A percentile compares a stretch with the other conserved stretches of the same genome.
Conservation (phyloP, 805 yeast genomes). For the Suhomyces kilbournensis region DNA sequence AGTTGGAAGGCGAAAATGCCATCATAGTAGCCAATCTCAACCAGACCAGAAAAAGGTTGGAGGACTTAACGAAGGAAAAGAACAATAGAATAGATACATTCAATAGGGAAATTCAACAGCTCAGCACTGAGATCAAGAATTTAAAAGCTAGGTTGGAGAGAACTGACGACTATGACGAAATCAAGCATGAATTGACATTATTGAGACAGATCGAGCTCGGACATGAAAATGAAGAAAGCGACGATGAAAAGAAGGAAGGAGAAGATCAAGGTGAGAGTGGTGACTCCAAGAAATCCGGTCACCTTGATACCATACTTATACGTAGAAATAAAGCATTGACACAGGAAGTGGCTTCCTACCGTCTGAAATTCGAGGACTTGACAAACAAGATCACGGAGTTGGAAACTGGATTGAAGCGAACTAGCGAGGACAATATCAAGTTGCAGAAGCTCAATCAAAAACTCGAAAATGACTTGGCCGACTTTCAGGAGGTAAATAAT, state of each 20-base stretch:
- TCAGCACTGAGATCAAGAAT: conserved; percentile 47
- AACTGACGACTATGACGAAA: conserved; percentile 72
- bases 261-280: conserved; percentile 20
- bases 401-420: conserved; percentile 31
- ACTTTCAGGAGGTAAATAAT: conserved; percentile 43
- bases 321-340: conserved; percentile 72
- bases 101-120: conserved; percentile 46
- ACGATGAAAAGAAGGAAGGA: conserved; percentile 23
- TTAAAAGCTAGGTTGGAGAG: conserved; percentile 49
- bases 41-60: conserved; percentile 38
- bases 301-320: conserved; percentile 58
- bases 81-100: conserved; percentile 35
- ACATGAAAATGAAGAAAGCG: conserved; percentile 33
- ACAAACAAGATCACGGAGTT: conserved; percentile 39
- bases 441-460: conserved; percentile 50
- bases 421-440: conserved; percentile 37
- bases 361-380: conserved; percentile 56
- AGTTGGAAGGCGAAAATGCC: conserved; percentile 69
- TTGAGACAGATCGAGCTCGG: conserved; percentile 78
- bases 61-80: conserved; percentile 19
- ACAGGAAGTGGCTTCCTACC: conserved; percentile 60
- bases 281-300: conserved; percentile 16
- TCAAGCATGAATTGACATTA: conserved; percentile 72
- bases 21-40: conserved; percentile 57
- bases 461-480: conserved; percentile 72